Conservation (phyloP, 2,329 filamentous ascomycete species). For the Aspergillus fumigatiaffinis region DNA sequence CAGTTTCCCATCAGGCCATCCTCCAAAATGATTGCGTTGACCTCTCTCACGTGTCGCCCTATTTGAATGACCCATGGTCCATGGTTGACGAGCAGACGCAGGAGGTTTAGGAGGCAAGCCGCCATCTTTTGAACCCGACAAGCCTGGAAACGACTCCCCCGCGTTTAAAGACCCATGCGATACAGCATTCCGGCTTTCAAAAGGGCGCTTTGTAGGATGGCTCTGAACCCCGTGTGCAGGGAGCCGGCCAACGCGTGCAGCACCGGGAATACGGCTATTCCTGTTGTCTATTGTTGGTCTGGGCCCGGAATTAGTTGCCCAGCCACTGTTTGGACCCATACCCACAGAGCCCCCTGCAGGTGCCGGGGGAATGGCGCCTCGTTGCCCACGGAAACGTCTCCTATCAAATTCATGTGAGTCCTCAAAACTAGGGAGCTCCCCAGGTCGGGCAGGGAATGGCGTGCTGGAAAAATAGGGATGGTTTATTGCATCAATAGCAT, state of each 20-base stretch:
- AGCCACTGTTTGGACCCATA: constrained; percentile 59
- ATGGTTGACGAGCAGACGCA: constrained; percentile 25
- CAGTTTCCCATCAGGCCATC: constrained; percentile 22
- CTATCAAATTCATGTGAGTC: constrained; percentile 97
- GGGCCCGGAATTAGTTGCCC: constrained; percentile 34
- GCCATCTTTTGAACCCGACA: constrained; percentile 28
- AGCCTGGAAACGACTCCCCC: constrained; percentile 20
- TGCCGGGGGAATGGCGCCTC: constrained; percentile 78
- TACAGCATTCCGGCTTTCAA: constrained; percentile 23
- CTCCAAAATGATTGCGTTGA: constrained; percentile 19
- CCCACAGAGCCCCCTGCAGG: constrained; percentile 89
- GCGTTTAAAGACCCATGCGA: constrained; percentile 11
- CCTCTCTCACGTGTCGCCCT: constrained; percentile 30
- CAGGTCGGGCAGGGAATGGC: constrained; percentile 74
- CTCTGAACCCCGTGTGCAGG: constrained; percentile 22
- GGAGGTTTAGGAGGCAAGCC: constrained; percentile 39
- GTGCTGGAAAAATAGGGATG: constrained; percentile 84
- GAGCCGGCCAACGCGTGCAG: constrained; percentile 26
- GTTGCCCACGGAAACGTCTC: constrained; percentile 82
- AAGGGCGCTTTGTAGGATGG: constrained; percentile 21
- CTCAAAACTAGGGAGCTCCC: constrained; percentile 85
- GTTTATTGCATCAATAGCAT: constrained; percentile 87
- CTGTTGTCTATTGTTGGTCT: constrained; percentile 28
- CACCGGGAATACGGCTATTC: constrained; percentile 34
- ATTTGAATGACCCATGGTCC: constrained; percentile 22